These are phyloP conservation scores for Avicennia marina DNA, from an alignment of 257 asterid species.

Conservation along the genomic window DNA sequence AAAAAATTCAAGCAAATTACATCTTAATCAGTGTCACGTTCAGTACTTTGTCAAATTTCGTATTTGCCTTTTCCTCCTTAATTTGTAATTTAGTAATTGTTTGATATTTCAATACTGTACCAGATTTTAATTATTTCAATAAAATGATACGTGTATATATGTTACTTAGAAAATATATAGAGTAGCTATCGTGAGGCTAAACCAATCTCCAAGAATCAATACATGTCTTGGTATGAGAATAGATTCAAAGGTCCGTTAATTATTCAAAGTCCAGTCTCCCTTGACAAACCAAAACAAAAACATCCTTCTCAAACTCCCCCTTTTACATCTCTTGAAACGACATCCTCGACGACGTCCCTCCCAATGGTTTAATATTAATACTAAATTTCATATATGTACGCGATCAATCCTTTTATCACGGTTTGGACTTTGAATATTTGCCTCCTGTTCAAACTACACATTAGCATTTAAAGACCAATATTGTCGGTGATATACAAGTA, in stretches of 20 bases:
- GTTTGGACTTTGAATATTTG: conserved; percentile 84
- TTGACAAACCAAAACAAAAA: conserved; percentile 13
- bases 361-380: conserved; percentile 8
- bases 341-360: conserved; percentile 21
- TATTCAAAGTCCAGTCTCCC: conserved; percentile 7
- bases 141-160: too few species aligned
- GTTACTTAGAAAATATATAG: too few species aligned
- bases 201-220: not conserved
- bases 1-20: not conserved
- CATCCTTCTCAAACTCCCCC: conserved; percentile 24
- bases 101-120: too few species aligned
- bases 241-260: conserved; percentile 8
- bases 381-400: too few species aligned
- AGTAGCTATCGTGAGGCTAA: conserved; percentile 4
- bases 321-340: conserved; percentile 26
- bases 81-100: too few species aligned
- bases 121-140: too few species aligned
- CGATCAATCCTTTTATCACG: conserved; percentile 52
- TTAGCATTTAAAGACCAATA: conserved; percentile 21
- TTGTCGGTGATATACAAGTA: conserved; percentile 3
- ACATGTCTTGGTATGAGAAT: too few species aligned
- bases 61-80: too few species aligned
- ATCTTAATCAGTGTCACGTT: too few species aligned
- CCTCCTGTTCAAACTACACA: conserved; percentile 82
- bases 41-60: too few species aligned